Percentiles rank a stretch among this genome's conserved stretches.
phyloP scores from a whole-genome alignment of 2,329 filamentous ascomycete species.

The Pseudocercospora fijiensis region DNA sequence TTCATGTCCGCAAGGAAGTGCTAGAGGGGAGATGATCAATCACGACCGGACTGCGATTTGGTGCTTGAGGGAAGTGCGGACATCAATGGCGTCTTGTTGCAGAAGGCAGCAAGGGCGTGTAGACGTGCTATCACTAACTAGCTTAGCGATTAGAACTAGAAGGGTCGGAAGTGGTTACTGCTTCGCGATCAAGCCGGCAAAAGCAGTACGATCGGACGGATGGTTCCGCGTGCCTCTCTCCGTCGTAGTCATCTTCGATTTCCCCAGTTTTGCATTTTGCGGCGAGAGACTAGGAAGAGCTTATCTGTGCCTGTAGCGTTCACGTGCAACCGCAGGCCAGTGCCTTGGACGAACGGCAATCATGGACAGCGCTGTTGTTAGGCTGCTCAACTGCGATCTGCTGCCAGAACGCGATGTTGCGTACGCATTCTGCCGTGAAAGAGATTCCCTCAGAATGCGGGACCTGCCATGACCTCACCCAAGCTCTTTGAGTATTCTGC shows the following conservation, averaged over 20 bases:
- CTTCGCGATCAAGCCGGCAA: slow-evolving; percentile 7
- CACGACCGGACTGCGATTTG: background rate
- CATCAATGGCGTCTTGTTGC: background rate
- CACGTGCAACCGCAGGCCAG: background rate
- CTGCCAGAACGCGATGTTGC: too few species aligned
- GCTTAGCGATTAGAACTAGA: background rate
- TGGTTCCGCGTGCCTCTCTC: background rate
- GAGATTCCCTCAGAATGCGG: background rate
- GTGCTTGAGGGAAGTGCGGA: background rate
- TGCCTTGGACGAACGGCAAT: background rate
- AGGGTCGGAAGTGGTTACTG: background rate
- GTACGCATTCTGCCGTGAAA: background rate
- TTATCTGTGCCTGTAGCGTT: background rate
- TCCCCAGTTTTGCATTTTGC: slow-evolving; percentile 6
- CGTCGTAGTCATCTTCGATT: slow-evolving; percentile 12
- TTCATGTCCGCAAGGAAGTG: background rate
- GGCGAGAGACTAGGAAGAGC: background rate
- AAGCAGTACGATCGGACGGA: slow-evolving; percentile 3
- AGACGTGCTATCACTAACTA: background rate
- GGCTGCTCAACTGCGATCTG: too few species aligned
- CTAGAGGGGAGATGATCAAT: background rate
- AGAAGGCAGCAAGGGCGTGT: background rate
- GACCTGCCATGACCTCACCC: background rate
- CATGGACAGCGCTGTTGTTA: background rate
- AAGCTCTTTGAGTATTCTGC: background rate